Evolutionary conservation across 441 rosid genomes (phyloP), one percentile per base, ranked within the genome.

Genomic region (Euphorbia corollata): DNA sequence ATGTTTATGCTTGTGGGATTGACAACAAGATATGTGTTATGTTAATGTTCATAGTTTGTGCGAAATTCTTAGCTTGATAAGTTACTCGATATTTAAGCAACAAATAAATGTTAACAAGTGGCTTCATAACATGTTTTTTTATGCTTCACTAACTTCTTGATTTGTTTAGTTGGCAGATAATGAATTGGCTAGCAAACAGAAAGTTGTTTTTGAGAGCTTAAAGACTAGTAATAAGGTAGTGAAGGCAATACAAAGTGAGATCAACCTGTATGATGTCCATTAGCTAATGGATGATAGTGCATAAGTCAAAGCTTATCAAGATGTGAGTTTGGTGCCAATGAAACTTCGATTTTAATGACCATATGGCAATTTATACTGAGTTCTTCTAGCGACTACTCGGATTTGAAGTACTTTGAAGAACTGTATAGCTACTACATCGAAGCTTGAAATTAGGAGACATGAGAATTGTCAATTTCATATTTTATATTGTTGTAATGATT

Each of bases 281-380:
- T 90, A 90, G 80, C 81, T 92, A 8, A 84, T 92, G 98, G 98
- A 92, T 79, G 97, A 92, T 73, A 86, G 86, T 24, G 94, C 80
- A 19, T 97, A 92, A 78, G 98, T 97, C 58, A 86, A 86, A 74
- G 97, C 87, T 63, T 92, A 88, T 74, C 98, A 92, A 85, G 98
- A 90, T 78, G 98, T 92, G 79, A 88, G 97, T 77, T 76, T 74
- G 22, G 48, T 65, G 64, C 66, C 55, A 32, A 48, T 27, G 56
- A n/a, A n/a, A n/a, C n/a, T n/a, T n/a, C n/a, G n/a, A n/a, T n/a
- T n/a, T n/a, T n/a, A n/a, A n/a, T n/a, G n/a, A n/a, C 32, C 32
- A 1, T 27, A 1, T 27, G 4, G 32, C 32, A 27, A 27, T 27
- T 27, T 27, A 4, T 27, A 27, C 2, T 27, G 32, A 27, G n/a